Conservation (phyloP, 495 filamentous ascomycete species). For the Extremus antarcticus region DNA sequence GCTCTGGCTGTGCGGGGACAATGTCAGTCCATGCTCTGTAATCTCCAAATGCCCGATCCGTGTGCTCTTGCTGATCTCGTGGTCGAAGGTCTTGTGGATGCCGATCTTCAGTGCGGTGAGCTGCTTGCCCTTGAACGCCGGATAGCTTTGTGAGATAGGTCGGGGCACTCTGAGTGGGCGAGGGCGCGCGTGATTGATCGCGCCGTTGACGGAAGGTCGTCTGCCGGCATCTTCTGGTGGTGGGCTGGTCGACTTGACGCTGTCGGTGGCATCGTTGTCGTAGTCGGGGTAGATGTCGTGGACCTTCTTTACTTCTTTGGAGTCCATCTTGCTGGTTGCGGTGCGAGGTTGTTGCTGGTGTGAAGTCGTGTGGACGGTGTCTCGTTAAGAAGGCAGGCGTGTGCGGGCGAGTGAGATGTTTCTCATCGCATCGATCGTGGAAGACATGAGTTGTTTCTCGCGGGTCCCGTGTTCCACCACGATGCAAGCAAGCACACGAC, state of each 20-base stretch:
- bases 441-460: not conserved
- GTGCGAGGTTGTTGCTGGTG: not conserved
- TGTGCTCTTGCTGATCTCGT: conserved; percentile 4
- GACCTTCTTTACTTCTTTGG: not conserved
- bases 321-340: not conserved
- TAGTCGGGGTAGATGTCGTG: conserved; percentile 13
- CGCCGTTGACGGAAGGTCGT: conserved; percentile 1
- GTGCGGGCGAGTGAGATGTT: not conserved
- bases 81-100: conserved; percentile 5
- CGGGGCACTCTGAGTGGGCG: conserved; percentile 18
- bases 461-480: not conserved
- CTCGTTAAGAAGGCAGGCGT: not conserved
- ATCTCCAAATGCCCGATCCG: conserved; percentile 6
- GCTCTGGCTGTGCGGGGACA: conserved; percentile 30
- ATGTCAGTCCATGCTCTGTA: conserved; percentile 13
- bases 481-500: not conserved
- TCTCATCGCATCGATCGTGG: not conserved
- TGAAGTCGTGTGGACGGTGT: not conserved
- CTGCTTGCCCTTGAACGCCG: conserved; percentile 15
- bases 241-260: not conserved
- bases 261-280: not conserved
- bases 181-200: conserved; percentile 12
- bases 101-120: conserved; percentile 5
- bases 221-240: not conserved
- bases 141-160: conserved; percentile 10